Base-by-base conservation (phyloP, 345 rosid species). In the Arabidopsis suecica region DNA sequence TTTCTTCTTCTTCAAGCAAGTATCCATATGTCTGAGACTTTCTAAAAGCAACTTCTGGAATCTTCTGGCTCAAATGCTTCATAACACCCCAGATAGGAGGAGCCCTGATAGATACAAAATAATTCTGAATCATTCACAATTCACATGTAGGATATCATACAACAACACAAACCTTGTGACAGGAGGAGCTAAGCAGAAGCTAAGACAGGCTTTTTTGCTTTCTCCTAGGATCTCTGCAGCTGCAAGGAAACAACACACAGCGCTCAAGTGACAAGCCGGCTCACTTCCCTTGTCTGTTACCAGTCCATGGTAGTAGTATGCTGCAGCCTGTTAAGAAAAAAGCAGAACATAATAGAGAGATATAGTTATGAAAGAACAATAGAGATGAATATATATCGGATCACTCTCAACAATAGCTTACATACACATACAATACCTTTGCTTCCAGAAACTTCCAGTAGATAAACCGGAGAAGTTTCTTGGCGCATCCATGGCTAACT, bases 381-480 rank as follows among this genome's bases (percentile, higher is more conserved):
- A 32, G 28, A 16, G 38, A 40, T 25, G 33, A 11, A 12, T 20
- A 4, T 40, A 33, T 10, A n/a, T 59, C 14, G 22, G 14, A 51
- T 59, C 69, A 32, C 14, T 58, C 66, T 6, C 36, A 58, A 47
- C 2, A n/a, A 48, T 56, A 23, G 37, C 14, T 65, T 3, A 32
- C 10, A 49, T 16, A 18, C n/a, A 3, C 6, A n/a, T 45, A 45
- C 18, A n/a, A 58, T 67, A 89, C 98, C 95, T 94, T 94, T 65
- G 98, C 84, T 88, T 91, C 97, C 4, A 91, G 88, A 83, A 84
- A 90, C 79, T 91, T 94, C 95, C 97, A 90, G 79, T 88, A 88
- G 81, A 90, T 86, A 83, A 91, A 91, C 79, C 87, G 78, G 61
- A 82, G 79, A 55, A 85, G 96, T 86, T 94, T 94, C 79, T 91